These are phyloP conservation scores for Penicillium taxi DNA, from an alignment of 495 filamentous ascomycete genomes.

Conservation along the genomic window DNA sequence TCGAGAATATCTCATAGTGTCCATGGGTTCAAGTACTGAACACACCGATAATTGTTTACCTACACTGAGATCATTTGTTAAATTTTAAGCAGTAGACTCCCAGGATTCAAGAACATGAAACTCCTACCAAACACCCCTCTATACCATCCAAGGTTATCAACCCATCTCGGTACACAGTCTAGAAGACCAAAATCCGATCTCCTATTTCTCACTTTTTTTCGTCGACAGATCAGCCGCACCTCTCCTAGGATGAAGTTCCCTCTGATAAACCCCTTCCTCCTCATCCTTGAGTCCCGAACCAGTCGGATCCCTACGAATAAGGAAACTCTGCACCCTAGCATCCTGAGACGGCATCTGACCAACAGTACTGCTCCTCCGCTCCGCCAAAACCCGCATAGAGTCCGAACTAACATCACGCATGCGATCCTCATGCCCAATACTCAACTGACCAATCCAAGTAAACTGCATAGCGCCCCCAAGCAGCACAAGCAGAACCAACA, in stretches of 20 bases:
- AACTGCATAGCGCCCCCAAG: constrained; percentile 63
- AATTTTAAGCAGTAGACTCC: too few species aligned
- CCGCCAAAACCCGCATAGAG: constrained; percentile 52
- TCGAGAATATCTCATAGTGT: too few species aligned
- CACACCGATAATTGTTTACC: too few species aligned
- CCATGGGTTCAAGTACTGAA: too few species aligned
- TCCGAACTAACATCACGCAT: constrained; percentile 53
- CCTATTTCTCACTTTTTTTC: too few species aligned
- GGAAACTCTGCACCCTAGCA: constrained; percentile 63
- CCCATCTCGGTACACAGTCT: too few species aligned
- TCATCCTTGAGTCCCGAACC: constrained; percentile 39
- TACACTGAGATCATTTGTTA: too few species aligned
- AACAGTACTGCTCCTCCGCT: constrained; percentile 39
- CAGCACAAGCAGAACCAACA: constrained; percentile 58
- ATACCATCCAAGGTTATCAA: too few species aligned
- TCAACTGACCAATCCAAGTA: constrained; percentile 52
- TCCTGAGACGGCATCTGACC: constrained; percentile 43
- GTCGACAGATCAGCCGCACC: constrained; percentile 1
- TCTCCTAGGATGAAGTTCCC: constrained; percentile 22
- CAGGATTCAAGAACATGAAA: too few species aligned
- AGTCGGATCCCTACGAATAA: constrained; percentile 56
- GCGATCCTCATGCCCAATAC: constrained; percentile 50
- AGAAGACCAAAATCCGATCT: too few species aligned
- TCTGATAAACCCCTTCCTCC: constrained; percentile 32
- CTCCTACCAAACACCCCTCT: too few species aligned